Conservation (phyloP, 2,329 filamentous ascomycete genomes). For the Apiospora rasikravindrae region DNA sequence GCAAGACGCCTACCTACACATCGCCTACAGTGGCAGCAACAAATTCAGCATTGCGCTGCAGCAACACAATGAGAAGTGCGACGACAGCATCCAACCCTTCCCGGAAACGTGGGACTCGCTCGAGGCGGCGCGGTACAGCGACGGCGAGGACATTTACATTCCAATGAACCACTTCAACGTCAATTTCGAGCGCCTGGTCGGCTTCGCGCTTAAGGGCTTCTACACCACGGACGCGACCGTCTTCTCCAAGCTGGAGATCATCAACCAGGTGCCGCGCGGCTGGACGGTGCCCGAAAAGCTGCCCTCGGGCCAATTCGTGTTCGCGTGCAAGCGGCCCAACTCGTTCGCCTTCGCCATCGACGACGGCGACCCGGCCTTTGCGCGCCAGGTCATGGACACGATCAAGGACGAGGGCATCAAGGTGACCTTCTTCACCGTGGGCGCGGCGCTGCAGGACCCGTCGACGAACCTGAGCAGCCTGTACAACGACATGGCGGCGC, state of each 20-base stretch:
- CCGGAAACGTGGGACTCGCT: constrained; percentile 72
- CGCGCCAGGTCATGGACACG: constrained; percentile 64
- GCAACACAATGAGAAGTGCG: constrained; percentile 69
- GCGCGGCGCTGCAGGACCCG: constrained; percentile 62
- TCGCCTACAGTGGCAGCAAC: constrained; percentile 65
- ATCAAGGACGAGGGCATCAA: constrained; percentile 66
- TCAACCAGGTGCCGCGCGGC: constrained; percentile 55
- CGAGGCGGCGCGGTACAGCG: constrained; percentile 65
- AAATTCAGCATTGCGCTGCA: constrained; percentile 69
- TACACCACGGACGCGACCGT: constrained; percentile 56
- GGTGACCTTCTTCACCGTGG: constrained; percentile 75
- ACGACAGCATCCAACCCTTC: constrained; percentile 59
- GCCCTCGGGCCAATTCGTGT: constrained; percentile 64
- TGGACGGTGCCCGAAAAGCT: constrained; percentile 63
- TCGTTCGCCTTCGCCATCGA: constrained; percentile 76
- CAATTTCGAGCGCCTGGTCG: constrained; percentile 59
- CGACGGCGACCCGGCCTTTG: constrained; percentile 65
- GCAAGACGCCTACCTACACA: constrained; percentile 66
- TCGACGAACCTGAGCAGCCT: constrained; percentile 67
- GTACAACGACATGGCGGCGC: constrained; percentile 65
- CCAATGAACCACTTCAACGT: constrained; percentile 70
- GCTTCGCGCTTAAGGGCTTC: constrained; percentile 69
- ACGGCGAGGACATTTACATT: constrained; percentile 65
- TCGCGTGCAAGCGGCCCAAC: constrained; percentile 70
- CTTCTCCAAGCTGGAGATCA: constrained; percentile 65